Percentiles rank a stretch among this genome's conserved stretches.
These are phyloP conservation scores for Trichoderma parareesei DNA, from an alignment of 495 filamentous ascomycete genomes.

Conservation along the genomic window DNA sequence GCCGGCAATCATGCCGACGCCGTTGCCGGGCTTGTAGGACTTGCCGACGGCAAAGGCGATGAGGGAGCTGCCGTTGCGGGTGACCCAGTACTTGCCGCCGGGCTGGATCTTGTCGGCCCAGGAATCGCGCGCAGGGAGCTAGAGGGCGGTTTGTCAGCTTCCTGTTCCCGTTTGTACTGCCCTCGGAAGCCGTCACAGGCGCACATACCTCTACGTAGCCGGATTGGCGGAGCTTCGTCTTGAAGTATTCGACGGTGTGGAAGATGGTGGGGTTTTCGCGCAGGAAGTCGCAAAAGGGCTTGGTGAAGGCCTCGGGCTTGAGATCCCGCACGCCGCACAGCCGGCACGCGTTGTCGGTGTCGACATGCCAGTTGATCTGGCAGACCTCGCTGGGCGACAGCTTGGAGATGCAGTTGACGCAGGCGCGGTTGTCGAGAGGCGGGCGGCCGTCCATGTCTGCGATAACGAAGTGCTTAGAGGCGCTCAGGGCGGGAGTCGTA, in stretches of 20 bases:
- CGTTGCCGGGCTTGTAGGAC: constrained; percentile 78
- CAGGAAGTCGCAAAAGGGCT: constrained; percentile 85
- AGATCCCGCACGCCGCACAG: constrained; percentile 27
- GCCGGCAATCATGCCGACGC: constrained; percentile 69
- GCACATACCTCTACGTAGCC: constrained; percentile 58
- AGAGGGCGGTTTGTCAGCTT: background rate
- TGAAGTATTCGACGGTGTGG: constrained; percentile 72
- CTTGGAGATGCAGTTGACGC: constrained; percentile 10
- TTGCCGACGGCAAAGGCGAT: constrained; percentile 83
- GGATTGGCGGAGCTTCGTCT: constrained; percentile 55
- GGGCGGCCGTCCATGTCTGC: constrained; percentile 13
- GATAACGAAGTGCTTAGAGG: constrained; percentile 12
- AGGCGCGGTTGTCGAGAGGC: constrained; percentile 7
- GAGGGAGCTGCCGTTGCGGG: constrained; percentile 76
- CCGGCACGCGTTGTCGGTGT: constrained; percentile 12
- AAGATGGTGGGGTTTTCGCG: constrained; percentile 87
- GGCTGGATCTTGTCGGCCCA: constrained; percentile 69
- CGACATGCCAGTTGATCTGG: background rate
- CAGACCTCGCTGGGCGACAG: constrained; percentile 5
- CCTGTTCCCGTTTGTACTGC: constrained; percentile 7
- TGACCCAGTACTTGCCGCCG: constrained; percentile 83
- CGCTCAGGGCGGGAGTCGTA: background rate
- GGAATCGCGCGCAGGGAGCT: constrained; percentile 67
- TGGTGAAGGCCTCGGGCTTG: constrained; percentile 56
- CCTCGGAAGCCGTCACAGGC: background rate